Percentiles rank a stretch among this genome's conserved stretches.
Conservation (phyloP, 2,329 filamentous ascomycete genomes). For the Sporothrix variecibatus region DNA sequence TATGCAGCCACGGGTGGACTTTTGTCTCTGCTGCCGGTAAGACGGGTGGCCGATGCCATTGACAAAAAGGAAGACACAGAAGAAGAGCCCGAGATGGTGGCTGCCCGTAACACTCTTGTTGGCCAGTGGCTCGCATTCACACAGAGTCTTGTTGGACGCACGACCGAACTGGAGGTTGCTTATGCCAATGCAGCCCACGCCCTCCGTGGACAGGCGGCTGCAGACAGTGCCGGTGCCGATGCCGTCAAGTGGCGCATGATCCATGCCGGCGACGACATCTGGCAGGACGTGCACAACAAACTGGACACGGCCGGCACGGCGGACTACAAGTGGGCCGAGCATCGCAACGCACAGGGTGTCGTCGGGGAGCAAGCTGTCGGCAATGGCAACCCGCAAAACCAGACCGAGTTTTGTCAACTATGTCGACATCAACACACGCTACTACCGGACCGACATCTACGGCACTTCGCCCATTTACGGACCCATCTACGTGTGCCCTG, state of each 20-base stretch:
- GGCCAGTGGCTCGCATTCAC: conserved; percentile 60
- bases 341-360: conserved; percentile 41
- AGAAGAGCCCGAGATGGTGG: conserved; percentile 37
- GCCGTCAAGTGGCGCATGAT: conserved; percentile 51
- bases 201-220: conserved; percentile 50
- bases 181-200: conserved; percentile 55
- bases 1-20: conserved; percentile 58
- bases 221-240: conserved; percentile 42
- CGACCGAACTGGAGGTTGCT: conserved; percentile 58
- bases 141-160: conserved; percentile 55
- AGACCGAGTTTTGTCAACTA: conserved; percentile 44
- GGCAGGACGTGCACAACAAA: conserved; percentile 47
- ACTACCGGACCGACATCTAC: conserved; percentile 44
- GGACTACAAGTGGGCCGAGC: conserved; percentile 37
- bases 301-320: conserved; percentile 47
- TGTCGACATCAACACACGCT: conserved; percentile 54
- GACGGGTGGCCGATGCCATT: background rate
- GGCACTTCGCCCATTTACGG: conserved; percentile 33
- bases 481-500: conserved; percentile 40
- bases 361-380: conserved; percentile 42
- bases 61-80: background rate
- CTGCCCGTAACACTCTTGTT: conserved; percentile 54
- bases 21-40: conserved; percentile 54
- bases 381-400: background rate
- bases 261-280: conserved; percentile 57